phyloP scores from a whole-genome alignment of 2,329 filamentous ascomycete genomes.

The Pseudogymnoascus sp. region DNA sequence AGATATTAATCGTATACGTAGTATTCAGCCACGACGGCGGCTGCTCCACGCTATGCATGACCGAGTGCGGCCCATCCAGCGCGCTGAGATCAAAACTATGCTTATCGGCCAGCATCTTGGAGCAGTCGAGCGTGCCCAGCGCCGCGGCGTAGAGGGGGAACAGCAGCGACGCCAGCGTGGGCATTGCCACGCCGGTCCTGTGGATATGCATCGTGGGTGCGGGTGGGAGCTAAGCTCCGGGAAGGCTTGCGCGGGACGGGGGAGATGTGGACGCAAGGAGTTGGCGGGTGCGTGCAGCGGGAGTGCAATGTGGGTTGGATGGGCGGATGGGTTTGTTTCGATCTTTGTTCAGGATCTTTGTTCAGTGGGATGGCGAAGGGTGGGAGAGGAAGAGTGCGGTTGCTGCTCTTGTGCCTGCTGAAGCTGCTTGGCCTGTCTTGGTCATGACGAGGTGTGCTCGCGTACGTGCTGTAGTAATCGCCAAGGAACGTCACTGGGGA shows the following conservation, averaged over 20 bases:
- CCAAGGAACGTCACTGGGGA: neutral
- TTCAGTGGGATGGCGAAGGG: neutral
- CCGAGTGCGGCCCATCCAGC: conserved; percentile 59
- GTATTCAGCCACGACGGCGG: conserved; percentile 54
- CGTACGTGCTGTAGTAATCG: neutral
- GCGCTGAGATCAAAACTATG: conserved; percentile 55
- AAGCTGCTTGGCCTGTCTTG: neutral
- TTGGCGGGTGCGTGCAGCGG: neutral
- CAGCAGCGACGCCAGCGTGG: conserved; percentile 13
- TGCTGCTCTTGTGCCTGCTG: neutral
- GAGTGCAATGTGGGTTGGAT: no score
- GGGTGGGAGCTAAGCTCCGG: neutral
- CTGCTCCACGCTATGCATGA: conserved; percentile 46
- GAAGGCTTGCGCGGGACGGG: neutral
- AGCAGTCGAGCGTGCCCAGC: conserved; percentile 49
- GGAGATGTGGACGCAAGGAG: neutral
- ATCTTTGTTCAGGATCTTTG: no score
- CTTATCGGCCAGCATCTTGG: conserved; percentile 48
- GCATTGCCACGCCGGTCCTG: neutral
- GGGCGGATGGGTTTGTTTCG: no score
- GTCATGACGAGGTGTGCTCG: neutral
- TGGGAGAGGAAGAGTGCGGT: neutral
- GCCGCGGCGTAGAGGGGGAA: conserved; percentile 22
- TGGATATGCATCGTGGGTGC: neutral
- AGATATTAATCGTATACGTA: conserved; percentile 76